A percentile compares a stretch with the other conserved stretches of the same genome.
phyloP scores from a whole-genome alignment of 2,329 filamentous ascomycete genomes.

The Fusarium newnesense region DNA sequence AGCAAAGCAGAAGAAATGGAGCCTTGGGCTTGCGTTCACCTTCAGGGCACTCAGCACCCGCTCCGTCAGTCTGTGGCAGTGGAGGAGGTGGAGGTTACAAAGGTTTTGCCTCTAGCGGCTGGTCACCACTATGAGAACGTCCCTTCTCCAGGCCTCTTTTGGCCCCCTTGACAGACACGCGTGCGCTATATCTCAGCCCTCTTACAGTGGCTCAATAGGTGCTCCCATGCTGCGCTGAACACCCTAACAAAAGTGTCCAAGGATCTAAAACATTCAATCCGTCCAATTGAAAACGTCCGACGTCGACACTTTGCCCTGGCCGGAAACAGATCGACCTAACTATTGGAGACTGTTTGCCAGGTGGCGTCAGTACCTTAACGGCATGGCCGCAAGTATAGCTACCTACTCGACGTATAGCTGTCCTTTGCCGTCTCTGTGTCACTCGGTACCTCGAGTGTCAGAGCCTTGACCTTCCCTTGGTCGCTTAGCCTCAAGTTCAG shows the following conservation, averaged over 20 bases:
- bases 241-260: slow-evolving; percentile 1
- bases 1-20: slow-evolving; percentile 48
- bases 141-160: slow-evolving; percentile 18
- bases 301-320: slow-evolving; percentile 37
- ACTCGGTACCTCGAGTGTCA: slow-evolving; percentile 27
- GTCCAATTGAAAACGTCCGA: slow-evolving; percentile 37
- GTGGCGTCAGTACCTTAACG: slow-evolving; percentile 36
- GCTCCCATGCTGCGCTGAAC: not conserved
- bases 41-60: slow-evolving; percentile 21
- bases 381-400: slow-evolving; percentile 35
- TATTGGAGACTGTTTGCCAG: slow-evolving; percentile 31
- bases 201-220: slow-evolving; percentile 34
- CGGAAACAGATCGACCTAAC: slow-evolving; percentile 41
- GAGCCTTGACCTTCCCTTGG: slow-evolving; percentile 29
- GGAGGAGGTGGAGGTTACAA: slow-evolving; percentile 49
- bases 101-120: slow-evolving; percentile 52
- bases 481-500: slow-evolving; percentile 34
- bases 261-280: slow-evolving; percentile 17
- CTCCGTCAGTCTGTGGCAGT: slow-evolving; percentile 14
- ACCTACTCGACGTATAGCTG: slow-evolving; percentile 11
- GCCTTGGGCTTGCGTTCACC: slow-evolving; percentile 35
- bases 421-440: slow-evolving; percentile 28
- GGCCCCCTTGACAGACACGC: slow-evolving; percentile 28
- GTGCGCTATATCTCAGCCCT: slow-evolving; percentile 30
- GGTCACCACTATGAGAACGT: slow-evolving; percentile 26